Evolutionary conservation across 2,329 filamentous ascomycete genomes (phyloP), one percentile per base, ranked within the genome.

Genomic region (Trichoderma brevicompactum): DNA sequence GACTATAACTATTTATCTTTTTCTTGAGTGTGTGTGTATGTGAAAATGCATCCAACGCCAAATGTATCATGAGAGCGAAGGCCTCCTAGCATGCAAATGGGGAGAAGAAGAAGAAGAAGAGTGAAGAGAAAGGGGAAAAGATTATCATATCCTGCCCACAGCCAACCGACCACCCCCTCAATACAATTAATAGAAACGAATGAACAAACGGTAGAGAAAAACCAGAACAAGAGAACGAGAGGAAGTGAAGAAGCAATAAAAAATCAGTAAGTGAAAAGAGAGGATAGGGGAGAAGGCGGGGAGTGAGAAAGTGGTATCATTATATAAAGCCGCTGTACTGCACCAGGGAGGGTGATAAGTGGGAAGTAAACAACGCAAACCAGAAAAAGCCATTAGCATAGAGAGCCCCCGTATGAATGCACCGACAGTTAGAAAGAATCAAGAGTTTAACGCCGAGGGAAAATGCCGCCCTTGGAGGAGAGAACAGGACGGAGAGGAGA

Each of bases 61-160:
- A 62, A 34, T 65, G 50, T 58, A 66, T 66, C 62, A 63, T 49
- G 17, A 48, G 40, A 46, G 34, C 54, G 38, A 28, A 55, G 23
- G 41, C 55, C 46, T 53, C 41, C 59, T 12, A 66, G 46, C 38
- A 46, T 62, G 59, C 59, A 41, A 65, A 36, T 28, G 34, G 46
- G 19, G 12, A 43, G 28, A 52, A 23, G 19, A 50, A 32, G 9
- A 38, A 19, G 6, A 8, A 65, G 36, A 61, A 54, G 8, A 43
- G 23, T 55, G 38, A 60, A 32, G n/a, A 10, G 19, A 4, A 12
- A 3, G 23, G 13, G 4, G 46, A 52, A 34, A 64, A 32, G 28
- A 50, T 23, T 7, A 43, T 48, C 61, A 55, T 65, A 65, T 69
- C 65, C 65, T 67, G 49, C 41, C 60, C 49, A 41, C 32, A 64